Evolutionary conservation across 2,329 filamentous ascomycete genomes (phyloP).

Genomic region (Ophiocordyceps camponoti-leonardi): DNA sequence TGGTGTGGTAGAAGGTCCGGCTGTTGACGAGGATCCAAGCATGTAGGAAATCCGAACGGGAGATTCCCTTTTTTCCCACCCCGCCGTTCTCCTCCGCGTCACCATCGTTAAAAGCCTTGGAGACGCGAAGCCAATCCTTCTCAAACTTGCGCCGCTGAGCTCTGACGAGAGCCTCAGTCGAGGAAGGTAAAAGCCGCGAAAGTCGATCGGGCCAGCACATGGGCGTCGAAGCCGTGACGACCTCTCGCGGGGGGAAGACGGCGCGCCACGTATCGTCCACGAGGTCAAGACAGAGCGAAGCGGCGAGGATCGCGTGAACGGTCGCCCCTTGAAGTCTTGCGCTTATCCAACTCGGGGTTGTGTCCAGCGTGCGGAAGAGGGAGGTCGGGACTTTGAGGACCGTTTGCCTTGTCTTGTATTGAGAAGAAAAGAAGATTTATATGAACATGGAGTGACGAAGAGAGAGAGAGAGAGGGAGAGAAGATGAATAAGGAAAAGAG

Average conservation of each 20-base stretch:
- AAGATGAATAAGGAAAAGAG: no score
- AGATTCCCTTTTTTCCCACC: constrained; percentile 2
- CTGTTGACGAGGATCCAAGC: constrained; percentile 45
- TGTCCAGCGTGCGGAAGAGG: constrained; percentile 47
- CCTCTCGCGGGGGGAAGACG: constrained; percentile 45
- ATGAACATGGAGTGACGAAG: no score
- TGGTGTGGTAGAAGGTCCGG: constrained; percentile 42
- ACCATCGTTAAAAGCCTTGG: constrained; percentile 8
- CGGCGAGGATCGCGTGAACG: constrained; percentile 58
- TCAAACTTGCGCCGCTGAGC: constrained; percentile 32
- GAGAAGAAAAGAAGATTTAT: not conserved
- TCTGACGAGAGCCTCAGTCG: constrained; percentile 24
- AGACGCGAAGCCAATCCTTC: constrained; percentile 21
- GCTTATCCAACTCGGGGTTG: constrained; percentile 35
- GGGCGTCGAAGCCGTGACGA: constrained; percentile 33
- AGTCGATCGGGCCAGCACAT: constrained; percentile 27
- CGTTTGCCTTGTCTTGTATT: constrained; percentile 24
- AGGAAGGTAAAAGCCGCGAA: constrained; percentile 24
- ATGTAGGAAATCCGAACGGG: constrained; percentile 29
- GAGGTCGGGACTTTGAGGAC: constrained; percentile 48
- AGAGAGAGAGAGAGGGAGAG: not conserved
- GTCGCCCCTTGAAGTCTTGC: constrained; percentile 32
- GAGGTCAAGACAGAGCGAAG: constrained; percentile 40
- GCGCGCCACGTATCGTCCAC: constrained; percentile 39
- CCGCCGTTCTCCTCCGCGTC: no score